These are phyloP conservation scores for Pseudocercospora crystallina DNA, from an alignment of 2,329 filamentous ascomycete species.

Conservation along the genomic window DNA sequence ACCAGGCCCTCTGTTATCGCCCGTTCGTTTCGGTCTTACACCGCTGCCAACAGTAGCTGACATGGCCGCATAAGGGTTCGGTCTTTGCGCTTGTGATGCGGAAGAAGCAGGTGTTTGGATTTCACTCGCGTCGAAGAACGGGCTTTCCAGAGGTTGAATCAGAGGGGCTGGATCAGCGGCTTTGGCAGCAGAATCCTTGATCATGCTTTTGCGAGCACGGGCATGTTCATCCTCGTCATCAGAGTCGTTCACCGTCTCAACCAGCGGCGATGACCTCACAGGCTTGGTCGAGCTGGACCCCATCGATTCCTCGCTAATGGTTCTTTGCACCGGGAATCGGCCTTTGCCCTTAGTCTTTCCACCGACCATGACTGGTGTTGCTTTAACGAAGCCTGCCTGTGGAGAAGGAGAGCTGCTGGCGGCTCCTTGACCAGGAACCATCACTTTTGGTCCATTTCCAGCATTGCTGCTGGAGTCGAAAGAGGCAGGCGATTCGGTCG, in stretches of 20 bases:
- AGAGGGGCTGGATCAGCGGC: constrained; percentile 20
- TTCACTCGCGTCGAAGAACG: constrained; percentile 37
- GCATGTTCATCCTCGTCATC: constrained; percentile 35
- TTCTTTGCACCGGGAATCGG: constrained; percentile 31
- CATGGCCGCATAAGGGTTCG: constrained; percentile 41
- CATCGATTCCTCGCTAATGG: constrained; percentile 26
- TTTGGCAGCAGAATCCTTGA: constrained; percentile 17
- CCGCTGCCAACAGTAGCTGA: constrained; percentile 29
- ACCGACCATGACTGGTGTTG: constrained; percentile 48
- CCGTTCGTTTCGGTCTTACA: constrained; percentile 8
- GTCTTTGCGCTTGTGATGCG: constrained; percentile 25
- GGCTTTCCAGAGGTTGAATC: constrained; percentile 30
- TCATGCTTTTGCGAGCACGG: constrained; percentile 29
- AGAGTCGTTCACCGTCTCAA: constrained; percentile 27
- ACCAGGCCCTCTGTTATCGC: constrained; percentile 24
- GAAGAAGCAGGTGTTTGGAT: constrained; percentile 17
- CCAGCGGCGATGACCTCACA: constrained; percentile 33
- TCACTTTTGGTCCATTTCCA: constrained; percentile 30
- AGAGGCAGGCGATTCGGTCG: constrained; percentile 10
- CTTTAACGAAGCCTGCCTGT: constrained; percentile 41
- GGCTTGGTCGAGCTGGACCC: constrained; percentile 25
- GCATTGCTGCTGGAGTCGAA: background rate
- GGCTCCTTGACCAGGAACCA: constrained; percentile 40
- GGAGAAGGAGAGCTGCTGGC: constrained; percentile 34
- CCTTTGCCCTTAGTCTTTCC: constrained; percentile 33